Conservation (phyloP, 2,329 filamentous ascomycete genomes). For the Fulvia fulva region DNA sequence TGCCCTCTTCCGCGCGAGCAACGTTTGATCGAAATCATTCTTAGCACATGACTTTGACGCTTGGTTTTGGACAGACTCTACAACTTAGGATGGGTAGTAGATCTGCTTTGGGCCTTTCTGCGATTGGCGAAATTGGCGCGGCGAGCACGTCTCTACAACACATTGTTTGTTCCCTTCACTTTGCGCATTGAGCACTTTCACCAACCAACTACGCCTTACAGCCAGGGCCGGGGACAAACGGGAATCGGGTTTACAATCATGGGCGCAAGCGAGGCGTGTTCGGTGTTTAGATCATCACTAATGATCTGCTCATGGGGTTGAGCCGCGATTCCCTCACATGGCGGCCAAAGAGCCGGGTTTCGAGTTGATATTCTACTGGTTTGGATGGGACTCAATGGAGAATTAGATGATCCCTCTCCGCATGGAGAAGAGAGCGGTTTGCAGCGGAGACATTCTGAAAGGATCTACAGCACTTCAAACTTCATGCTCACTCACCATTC, state of each 20-base stretch:
- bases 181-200: background rate
- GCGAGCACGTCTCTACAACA: background rate
- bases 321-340: too few species aligned
- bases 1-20: background rate
- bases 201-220: background rate
- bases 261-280: background rate
- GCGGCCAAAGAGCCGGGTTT: too few species aligned
- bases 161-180: background rate
- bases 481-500: background rate
- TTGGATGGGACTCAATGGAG: too few species aligned
- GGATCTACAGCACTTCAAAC: too few species aligned
- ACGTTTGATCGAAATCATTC: background rate
- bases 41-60: constrained; percentile 7
- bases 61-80: too few species aligned
- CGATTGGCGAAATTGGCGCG: background rate
- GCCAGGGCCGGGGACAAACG: background rate
- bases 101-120: too few species aligned
- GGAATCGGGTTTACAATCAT: too few species aligned
- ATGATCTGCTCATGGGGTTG: background rate
- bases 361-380: too few species aligned
- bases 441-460: too few species aligned
- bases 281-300: background rate
- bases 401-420: too few species aligned
- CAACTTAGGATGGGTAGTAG: too few species aligned
- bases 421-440: too few species aligned